Conservation (phyloP, 495 filamentous ascomycete species). For the Hypomontagnella submonticulosa region DNA sequence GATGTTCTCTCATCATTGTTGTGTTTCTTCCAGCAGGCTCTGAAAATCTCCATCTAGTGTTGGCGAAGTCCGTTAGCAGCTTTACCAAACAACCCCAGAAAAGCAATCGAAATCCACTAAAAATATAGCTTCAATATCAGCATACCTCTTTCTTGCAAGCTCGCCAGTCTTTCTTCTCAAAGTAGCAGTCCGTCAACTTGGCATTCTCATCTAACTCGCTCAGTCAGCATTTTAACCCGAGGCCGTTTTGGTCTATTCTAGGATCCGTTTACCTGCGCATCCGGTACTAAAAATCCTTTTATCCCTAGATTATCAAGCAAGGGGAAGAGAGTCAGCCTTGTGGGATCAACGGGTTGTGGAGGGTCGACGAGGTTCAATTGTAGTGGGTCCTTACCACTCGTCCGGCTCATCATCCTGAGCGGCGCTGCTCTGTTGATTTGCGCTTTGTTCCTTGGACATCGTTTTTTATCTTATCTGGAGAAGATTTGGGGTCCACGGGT, state of each 20-base stretch:
- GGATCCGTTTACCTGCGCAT: constrained; percentile 74
- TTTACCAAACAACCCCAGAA: constrained; percentile 19
- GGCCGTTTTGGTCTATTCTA: constrained; percentile 10
- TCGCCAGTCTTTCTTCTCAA: constrained; percentile 96
- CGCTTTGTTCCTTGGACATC: constrained; percentile 64
- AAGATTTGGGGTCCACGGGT: not conserved
- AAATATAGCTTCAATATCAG: not conserved
- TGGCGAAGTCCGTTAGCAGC: constrained; percentile 29
- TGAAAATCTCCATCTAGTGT: constrained; percentile 88
- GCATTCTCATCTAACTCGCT: constrained; percentile 77
- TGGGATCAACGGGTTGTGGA: constrained; percentile 2
- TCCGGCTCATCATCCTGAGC: constrained; percentile 82
- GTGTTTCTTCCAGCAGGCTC: constrained; percentile 90
- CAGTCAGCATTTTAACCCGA: constrained; percentile 8
- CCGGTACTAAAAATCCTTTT: constrained; percentile 98
- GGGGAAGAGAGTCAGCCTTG: constrained; percentile 17
- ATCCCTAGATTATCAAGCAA: constrained; percentile 62
- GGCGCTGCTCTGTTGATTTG: constrained; percentile 52
- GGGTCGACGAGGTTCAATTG: not conserved
- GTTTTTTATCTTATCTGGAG: constrained; percentile 10
- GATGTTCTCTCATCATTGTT: constrained; percentile 87
- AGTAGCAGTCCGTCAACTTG: constrained; percentile 95
- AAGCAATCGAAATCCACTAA: constrained; percentile 9
- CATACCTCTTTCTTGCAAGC: constrained; percentile 88
- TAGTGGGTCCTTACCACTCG: constrained; percentile 77